phyloP scores from a whole-genome alignment of 441 rosid species.

The Adansonia madagascariensis region DNA sequence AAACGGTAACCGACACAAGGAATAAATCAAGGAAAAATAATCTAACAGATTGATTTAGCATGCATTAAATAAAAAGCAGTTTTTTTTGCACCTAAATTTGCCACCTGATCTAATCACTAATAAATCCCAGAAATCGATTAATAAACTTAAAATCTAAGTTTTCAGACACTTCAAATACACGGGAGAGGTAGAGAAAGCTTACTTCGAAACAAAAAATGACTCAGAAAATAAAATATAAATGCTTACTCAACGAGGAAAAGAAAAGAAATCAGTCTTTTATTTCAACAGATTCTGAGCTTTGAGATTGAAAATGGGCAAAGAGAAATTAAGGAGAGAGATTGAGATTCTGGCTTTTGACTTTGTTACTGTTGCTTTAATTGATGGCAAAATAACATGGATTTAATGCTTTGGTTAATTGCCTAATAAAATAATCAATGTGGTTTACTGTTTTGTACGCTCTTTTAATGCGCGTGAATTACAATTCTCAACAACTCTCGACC shows the following conservation, averaged over 20 bases:
- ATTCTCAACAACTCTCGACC: background rate
- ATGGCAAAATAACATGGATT: conserved; percentile 35
- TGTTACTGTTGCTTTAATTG: conserved; percentile 35
- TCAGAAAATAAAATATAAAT: conserved; percentile 16
- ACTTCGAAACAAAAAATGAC: conserved; percentile 15
- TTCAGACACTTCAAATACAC: conserved; percentile 43
- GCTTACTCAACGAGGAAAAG: conserved; percentile 9
- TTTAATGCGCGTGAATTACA: conserved; percentile 13
- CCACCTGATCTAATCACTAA: conserved; percentile 46
- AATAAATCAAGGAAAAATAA: conserved; percentile 6
- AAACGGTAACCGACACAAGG: conserved; percentile 33
- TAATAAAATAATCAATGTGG: background rate
- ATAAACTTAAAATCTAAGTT: conserved; percentile 47
- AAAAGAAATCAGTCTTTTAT: background rate
- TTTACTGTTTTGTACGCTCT: background rate
- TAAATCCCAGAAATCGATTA: conserved; percentile 22
- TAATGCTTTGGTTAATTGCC: background rate
- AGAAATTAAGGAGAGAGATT: no score
- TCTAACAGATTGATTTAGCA: conserved; percentile 26
- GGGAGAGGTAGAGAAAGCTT: conserved; percentile 21
- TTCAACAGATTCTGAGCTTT: conserved; percentile 2
- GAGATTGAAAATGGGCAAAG: background rate
- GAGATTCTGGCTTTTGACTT: background rate
- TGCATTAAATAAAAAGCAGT: conserved; percentile 35
- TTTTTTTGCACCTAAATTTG: conserved; percentile 36